Percentiles rank a stretch among this genome's conserved stretches.
These are phyloP conservation scores for Ilyonectria mors-panacis DNA, from an alignment of 2,329 filamentous ascomycete species.

Conservation along the genomic window DNA sequence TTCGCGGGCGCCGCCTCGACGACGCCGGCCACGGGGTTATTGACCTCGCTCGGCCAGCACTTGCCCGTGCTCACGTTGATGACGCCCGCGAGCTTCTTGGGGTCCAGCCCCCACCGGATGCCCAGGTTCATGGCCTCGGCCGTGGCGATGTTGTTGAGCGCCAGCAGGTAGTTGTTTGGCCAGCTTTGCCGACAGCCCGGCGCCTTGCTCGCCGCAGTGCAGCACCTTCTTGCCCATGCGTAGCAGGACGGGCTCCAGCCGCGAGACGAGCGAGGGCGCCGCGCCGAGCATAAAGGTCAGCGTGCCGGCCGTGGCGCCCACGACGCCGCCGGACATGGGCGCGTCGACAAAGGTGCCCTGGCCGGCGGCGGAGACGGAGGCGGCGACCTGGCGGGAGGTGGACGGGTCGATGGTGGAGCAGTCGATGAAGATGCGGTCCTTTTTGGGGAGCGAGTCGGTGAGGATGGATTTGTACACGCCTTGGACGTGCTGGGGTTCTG, in stretches of 20 bases:
- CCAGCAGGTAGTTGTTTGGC: constrained; percentile 98
- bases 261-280: constrained; percentile 70
- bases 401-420: constrained; percentile 96
- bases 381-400: constrained; percentile 84
- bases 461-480: constrained; percentile 86
- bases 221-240: constrained; percentile 90
- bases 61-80: constrained; percentile 95
- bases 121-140: constrained; percentile 78
- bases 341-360: constrained; percentile 91
- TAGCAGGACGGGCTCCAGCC: constrained; percentile 78
- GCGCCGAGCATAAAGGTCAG: constrained; percentile 97
- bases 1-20: constrained; percentile 81
- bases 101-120: constrained; percentile 72
- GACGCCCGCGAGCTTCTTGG: constrained; percentile 80
- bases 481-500: constrained; percentile 90
- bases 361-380: constrained; percentile 73
- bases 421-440: constrained; percentile 89
- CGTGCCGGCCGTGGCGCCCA: constrained; percentile 88
- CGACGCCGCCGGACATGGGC: constrained; percentile 96
- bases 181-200: constrained; percentile 91
- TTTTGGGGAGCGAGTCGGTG: constrained; percentile 64
- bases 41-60: constrained; percentile 96
- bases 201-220: constrained; percentile 87
- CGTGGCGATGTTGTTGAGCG: constrained; percentile 88
- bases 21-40: constrained; percentile 93